Evolutionary conservation across 345 rosid genomes (phyloP).

Genomic region (Camelina hispida): DNA sequence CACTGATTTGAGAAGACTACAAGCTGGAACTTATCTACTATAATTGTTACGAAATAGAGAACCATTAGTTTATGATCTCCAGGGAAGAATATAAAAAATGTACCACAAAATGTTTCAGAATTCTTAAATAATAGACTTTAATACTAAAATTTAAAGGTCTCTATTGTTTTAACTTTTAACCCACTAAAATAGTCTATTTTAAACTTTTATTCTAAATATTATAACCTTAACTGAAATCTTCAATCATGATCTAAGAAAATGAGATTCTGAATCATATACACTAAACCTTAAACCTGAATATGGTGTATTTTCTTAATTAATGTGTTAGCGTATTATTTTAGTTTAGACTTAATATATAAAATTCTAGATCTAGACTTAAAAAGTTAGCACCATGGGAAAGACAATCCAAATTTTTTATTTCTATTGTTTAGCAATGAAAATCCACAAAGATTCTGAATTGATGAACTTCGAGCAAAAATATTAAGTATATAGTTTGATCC

Average conservation of each 20-base stretch:
- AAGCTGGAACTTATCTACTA: neutral
- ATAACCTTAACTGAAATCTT: neutral
- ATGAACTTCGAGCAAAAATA: slow-evolving; percentile 15
- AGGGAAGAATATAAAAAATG: neutral
- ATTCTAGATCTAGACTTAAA: neutral
- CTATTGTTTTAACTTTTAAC: neutral
- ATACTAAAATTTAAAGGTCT: neutral
- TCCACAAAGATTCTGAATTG: slow-evolving; percentile 32
- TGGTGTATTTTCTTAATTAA: neutral
- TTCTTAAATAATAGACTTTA: neutral
- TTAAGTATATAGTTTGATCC: slow-evolving; percentile 26
- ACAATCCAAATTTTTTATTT: neutral
- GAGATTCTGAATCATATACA: neutral
- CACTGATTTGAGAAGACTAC: neutral
- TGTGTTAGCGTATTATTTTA: neutral
- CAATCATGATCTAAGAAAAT: neutral
- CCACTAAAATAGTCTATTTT: neutral
- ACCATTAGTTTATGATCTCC: neutral
- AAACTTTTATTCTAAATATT: neutral
- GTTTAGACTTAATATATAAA: neutral
- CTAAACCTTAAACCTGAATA: neutral
- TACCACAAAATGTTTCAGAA: neutral
- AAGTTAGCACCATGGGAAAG: slow-evolving; percentile 18
- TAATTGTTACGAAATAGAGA: neutral
- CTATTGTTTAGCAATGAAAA: neutral